A percentile compares a stretch with the other conserved stretches of the same genome.
phyloP scores from a whole-genome alignment of 139 green algal genomes.

The Prasinococcaceae sp. region DNA sequence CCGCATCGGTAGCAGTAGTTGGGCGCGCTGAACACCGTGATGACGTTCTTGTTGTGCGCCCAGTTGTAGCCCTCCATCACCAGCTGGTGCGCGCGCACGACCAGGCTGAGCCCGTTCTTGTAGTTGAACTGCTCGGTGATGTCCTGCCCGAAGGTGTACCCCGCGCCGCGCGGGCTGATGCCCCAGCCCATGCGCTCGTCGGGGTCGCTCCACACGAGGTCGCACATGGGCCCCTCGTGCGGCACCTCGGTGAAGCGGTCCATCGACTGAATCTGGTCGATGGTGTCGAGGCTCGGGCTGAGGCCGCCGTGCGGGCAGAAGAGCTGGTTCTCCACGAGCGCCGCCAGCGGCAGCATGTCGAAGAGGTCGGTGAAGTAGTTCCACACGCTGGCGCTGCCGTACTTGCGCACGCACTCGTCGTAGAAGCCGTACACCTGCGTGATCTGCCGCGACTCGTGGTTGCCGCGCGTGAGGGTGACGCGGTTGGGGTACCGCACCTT shows the following conservation, averaged over 20 bases:
- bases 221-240: slow-evolving; percentile 87
- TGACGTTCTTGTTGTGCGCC: slow-evolving; percentile 87
- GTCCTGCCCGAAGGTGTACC: slow-evolving; percentile 98
- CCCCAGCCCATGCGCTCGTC: slow-evolving; percentile 95
- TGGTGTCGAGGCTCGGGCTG: slow-evolving; percentile 84
- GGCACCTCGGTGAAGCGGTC: slow-evolving; percentile 87
- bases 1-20: slow-evolving; percentile 88
- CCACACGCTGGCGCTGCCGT: slow-evolving; percentile 95
- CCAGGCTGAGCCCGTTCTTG: slow-evolving; percentile 84
- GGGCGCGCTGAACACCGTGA: slow-evolving; percentile 95
- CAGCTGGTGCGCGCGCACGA: slow-evolving; percentile 93
- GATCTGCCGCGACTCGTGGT: slow-evolving; percentile 97
- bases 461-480: slow-evolving; percentile 94
- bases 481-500: slow-evolving; percentile 74
- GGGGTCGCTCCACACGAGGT: slow-evolving; percentile 95
- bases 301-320: slow-evolving; percentile 96
- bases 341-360: slow-evolving; percentile 95
- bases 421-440: slow-evolving; percentile 98
- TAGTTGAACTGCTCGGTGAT: slow-evolving; percentile 98
- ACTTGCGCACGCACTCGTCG: slow-evolving; percentile 98
- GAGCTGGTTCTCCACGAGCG: slow-evolving; percentile 88
- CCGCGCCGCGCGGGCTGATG: slow-evolving; percentile 88
- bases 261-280: slow-evolving; percentile 86
- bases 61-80: slow-evolving; percentile 97
- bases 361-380: slow-evolving; percentile 98